Evolutionary conservation across 73 alveolate species (phyloP).

Genomic region (Halteria grandinella): DNA sequence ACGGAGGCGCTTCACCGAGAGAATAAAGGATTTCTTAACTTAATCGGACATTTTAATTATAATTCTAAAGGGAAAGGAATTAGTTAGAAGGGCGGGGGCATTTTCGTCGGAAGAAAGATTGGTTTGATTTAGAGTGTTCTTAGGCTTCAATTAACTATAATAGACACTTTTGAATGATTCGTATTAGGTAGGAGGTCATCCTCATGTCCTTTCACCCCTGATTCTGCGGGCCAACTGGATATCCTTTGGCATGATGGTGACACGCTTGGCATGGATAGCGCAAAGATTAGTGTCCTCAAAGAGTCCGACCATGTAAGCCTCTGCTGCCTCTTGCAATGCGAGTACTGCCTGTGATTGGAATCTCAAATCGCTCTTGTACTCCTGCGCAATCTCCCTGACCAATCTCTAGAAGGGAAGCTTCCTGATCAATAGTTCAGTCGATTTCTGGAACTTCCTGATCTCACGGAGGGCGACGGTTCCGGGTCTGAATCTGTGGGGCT

Average conservation of each 20-base stretch:
- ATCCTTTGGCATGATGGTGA: constrained; percentile 97
- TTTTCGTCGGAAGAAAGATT: no score
- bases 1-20: constrained; percentile 4
- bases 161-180: not conserved
- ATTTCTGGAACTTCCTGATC: constrained; percentile 86
- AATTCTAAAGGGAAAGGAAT: no score
- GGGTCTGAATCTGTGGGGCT: constrained; percentile 93
- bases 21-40: not conserved
- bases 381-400: constrained; percentile 92
- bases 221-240: constrained; percentile 92
- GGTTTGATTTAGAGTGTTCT: not conserved
- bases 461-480: constrained; percentile 95
- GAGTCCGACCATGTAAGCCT: constrained; percentile 91
- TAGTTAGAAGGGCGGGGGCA: no score
- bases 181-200: not conserved
- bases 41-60: constrained; percentile 19
- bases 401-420: constrained; percentile 85
- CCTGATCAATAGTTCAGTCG: constrained; percentile 83
- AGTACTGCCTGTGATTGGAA: constrained; percentile 87
- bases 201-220: constrained; percentile 73
- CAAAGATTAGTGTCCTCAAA: constrained; percentile 95
- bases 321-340: constrained; percentile 95
- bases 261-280: constrained; percentile 98
- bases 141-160: not conserved
- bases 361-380: constrained; percentile 83